Evolutionary conservation across 805 yeast genomes (phyloP).

Genomic region (Pichia pseudocactophila): DNA sequence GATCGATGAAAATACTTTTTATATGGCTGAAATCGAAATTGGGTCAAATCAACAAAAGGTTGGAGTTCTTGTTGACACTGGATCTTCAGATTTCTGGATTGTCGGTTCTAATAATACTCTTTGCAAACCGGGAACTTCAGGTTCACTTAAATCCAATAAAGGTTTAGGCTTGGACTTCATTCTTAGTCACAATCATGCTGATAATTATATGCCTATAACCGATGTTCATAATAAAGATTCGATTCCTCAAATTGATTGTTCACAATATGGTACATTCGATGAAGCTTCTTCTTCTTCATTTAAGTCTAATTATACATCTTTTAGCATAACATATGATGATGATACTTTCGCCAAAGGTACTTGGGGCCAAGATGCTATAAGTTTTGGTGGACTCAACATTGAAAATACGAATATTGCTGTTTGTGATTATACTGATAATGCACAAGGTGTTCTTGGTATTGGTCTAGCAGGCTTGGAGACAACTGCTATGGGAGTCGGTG

Average conservation of each 20-base stretch:
- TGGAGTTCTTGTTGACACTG: conserved; percentile 58
- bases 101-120: conserved; percentile 40
- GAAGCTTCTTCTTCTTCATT: conserved; percentile 32
- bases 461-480: conserved; percentile 64
- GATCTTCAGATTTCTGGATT: conserved; percentile 69
- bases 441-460: conserved; percentile 66
- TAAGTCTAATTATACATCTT: conserved; percentile 31
- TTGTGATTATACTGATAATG: conserved; percentile 54
- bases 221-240: neutral
- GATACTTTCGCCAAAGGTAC: conserved; percentile 38
- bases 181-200: neutral
- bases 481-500: conserved; percentile 27
- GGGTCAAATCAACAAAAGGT: conserved; percentile 54
- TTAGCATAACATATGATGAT: conserved; percentile 41
- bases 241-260: conserved; percentile 28
- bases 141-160: conserved; percentile 4
- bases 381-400: conserved; percentile 41
- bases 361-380: conserved; percentile 58
- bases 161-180: neutral
- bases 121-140: conserved; percentile 24
- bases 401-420: conserved; percentile 60
- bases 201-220: neutral
- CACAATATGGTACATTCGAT: conserved; percentile 41
- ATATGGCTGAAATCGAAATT: conserved; percentile 35
- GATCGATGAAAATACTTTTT: conserved; percentile 34